Evolutionary conservation across 1,284 basidiomycete genomes (phyloP).

Genomic region (Trichosporon sp.): DNA sequence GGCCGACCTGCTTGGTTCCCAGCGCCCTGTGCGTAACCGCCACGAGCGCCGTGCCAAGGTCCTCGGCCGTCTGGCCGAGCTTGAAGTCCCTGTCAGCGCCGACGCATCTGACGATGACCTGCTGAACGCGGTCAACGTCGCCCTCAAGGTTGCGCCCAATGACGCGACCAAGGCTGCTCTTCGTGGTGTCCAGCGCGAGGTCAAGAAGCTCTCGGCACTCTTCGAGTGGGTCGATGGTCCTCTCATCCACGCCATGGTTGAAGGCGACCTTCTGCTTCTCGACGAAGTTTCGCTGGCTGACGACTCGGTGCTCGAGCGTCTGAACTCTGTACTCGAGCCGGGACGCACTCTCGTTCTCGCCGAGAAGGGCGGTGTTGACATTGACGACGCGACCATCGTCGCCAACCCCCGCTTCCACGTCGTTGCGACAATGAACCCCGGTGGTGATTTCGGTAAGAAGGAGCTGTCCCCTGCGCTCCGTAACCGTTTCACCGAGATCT

Average conservation of each 20-base stretch:
- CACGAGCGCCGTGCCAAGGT: conserved; percentile 55
- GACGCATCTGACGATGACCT: conserved; percentile 42
- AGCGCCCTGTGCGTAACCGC: conserved; percentile 89
- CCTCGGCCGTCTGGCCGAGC: conserved; percentile 48
- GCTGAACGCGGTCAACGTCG: conserved; percentile 15
- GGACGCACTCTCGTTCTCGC: conserved; percentile 87
- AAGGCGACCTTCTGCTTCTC: conserved; percentile 83
- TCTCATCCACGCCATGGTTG: conserved; percentile 85
- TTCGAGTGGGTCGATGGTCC: conserved; percentile 98
- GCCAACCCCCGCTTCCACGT: conserved; percentile 79
- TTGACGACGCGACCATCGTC: conserved; percentile 68
- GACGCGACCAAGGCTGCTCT: conserved; percentile 31
- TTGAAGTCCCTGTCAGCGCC: conserved; percentile 35
- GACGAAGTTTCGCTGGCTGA: conserved; percentile 98
- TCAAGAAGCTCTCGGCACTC: conserved; percentile 66
- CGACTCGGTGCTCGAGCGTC: conserved; percentile 94
- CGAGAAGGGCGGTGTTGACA: conserved; percentile 79
- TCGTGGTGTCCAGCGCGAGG: conserved; percentile 37
- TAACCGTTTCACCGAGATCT: conserved; percentile 99
- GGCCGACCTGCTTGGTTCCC: conserved; percentile 91
- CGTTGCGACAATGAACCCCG: conserved; percentile 98
- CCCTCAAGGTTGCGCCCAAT: conserved; percentile 25
- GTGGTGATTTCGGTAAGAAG: conserved; percentile 99
- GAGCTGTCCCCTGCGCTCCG: conserved; percentile 95
- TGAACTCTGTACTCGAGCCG: conserved; percentile 95